phyloP scores from a whole-genome alignment of 495 filamentous ascomycete species.

The Lasiosphaeria ovina region DNA sequence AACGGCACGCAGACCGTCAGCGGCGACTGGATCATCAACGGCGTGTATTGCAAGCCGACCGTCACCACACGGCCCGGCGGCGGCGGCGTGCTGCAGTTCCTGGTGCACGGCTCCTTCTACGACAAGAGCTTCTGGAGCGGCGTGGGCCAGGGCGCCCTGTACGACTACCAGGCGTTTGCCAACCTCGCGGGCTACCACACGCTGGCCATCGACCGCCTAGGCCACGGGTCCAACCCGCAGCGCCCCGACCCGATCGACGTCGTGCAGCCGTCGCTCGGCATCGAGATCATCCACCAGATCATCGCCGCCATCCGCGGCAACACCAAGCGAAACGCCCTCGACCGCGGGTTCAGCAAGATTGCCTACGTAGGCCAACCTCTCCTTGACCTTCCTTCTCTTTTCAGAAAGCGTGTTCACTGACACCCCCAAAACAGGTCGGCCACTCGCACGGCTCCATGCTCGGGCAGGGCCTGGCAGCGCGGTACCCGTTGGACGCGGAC shows the following conservation, averaged over 20 bases:
- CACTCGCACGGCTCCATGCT: too few species aligned
- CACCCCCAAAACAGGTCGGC: too few species aligned
- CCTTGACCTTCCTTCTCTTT: not conserved
- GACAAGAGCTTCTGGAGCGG: conserved; percentile 23
- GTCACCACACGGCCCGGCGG: not conserved
- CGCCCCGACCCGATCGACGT: conserved; percentile 12
- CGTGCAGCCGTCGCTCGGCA: conserved; percentile 13
- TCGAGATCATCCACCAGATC: conserved; percentile 16
- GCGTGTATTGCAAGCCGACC: conserved; percentile 17
- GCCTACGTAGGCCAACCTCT: not conserved
- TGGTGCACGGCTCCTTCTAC: conserved; percentile 28
- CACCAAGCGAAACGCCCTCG: not conserved
- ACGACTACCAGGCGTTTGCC: conserved; percentile 22
- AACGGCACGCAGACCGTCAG: conserved; percentile 9
- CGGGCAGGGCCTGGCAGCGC: too few species aligned
- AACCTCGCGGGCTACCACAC: conserved; percentile 22
- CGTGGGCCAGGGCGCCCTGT: conserved; percentile 9
- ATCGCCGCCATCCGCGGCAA: conserved; percentile 3
- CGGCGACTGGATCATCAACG: conserved; percentile 15
- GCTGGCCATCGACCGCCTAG: conserved; percentile 27
- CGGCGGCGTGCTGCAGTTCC: conserved; percentile 17
- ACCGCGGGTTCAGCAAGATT: conserved; percentile 7
- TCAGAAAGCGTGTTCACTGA: too few species aligned
- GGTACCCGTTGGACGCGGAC: too few species aligned
- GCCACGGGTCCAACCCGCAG: conserved; percentile 19